Base-by-base conservation (phyloP, 1,139 yeast genomes). In the Yamadazyma spencermartinsiae region DNA sequence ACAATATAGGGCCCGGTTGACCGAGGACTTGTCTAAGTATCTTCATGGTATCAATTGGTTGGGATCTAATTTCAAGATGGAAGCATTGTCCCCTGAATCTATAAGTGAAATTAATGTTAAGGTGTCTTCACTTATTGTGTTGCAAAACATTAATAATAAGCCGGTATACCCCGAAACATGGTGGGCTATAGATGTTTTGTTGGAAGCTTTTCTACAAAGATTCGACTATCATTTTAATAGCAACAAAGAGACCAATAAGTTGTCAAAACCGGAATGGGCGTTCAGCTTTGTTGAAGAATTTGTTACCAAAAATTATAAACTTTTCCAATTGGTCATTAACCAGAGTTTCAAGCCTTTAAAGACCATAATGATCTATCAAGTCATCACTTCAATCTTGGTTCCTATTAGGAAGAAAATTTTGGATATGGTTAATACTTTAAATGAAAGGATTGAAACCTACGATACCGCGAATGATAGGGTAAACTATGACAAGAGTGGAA, bases 221-320 rank as follows among this genome's bases (percentile, higher is more conserved):
- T 86, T 89, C 55, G 70, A 76, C 32, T 90, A 74, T 60, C 96
- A 90, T 60, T 90, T 90, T 59, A 80, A 79, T 41, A 44, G 63
- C 1, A 67, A 70, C 16, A 69, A 67, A 34, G 82, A 80, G 14
- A 85, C 95, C 0, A 85, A 84, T 50, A 73, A 82, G 41, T 59
- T 81, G 26, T 84, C 86, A 40, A 82, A 81, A 51, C 95, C 95
- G 0, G 95, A 87, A 56, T 82, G 90, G 83, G 79, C 83, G n/a
- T 72, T 83, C 43, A 67, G 66, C 21, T 86, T 76, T 50, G 57
- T 79, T 15, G 70, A 74, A 41, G 71, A 72, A 13, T 76, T 79
- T 40, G 49, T 86, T 15, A 65, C 66, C 12, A 70, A 75, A 35
- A 68, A 77, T 48, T 41, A 64, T 28, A 49, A 61, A 17, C 51